Evolutionary conservation across 768 basidiomycete genomes (phyloP).

Genomic region (Pleurotus tuoliensis): DNA sequence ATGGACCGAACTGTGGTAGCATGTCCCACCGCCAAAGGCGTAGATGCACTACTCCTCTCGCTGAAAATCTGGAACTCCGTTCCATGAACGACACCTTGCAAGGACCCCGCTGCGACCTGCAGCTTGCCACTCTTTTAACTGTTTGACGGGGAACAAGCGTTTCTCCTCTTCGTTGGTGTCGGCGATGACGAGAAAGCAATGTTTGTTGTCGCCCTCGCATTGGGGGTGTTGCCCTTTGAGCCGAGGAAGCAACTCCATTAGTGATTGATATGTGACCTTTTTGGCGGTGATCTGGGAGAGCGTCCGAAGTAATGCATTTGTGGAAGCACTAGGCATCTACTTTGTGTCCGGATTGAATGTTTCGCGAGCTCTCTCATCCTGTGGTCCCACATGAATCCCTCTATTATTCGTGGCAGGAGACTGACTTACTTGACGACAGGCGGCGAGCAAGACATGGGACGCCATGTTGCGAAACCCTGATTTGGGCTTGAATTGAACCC

Average conservation of each 20-base stretch:
- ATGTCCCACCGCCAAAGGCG: neutral
- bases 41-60: neutral
- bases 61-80: constrained; percentile 4
- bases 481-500: neutral
- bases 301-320: neutral
- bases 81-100: constrained; percentile 6
- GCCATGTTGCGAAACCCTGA: neutral
- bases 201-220: constrained; percentile 8
- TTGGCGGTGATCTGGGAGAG: neutral
- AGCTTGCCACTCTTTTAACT: neutral
- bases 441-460: constrained; percentile 8
- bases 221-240: constrained; percentile 4
- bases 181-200: neutral
- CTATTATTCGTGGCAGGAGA: too few relatives aligned
- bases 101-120: neutral
- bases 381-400: too few relatives aligned
- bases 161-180: neutral
- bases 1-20: neutral
- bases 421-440: constrained; percentile 3
- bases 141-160: neutral
- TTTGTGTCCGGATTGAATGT: neutral
- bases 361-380: neutral
- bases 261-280: neutral
- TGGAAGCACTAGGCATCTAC: neutral
- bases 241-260: neutral